A percentile compares a stretch with the other conserved stretches of the same genome.
Evolutionary conservation across 768 basidiomycete genomes (phyloP).

Genomic region (Inosperma sp.): DNA sequence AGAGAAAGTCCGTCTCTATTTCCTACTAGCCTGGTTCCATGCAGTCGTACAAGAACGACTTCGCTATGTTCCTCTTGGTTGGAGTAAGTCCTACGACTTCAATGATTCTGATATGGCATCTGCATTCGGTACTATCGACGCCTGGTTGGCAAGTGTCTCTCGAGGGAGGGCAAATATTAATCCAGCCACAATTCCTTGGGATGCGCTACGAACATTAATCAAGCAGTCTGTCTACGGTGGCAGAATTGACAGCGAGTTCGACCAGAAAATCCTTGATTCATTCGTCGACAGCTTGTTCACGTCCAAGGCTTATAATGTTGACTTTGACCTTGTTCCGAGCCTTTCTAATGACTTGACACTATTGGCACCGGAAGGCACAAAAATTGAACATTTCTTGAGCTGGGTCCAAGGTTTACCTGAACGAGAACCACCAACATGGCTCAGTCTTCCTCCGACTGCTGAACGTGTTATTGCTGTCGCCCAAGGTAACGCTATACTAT

Average conservation of each 20-base stretch:
- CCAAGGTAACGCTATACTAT: slow-evolving; percentile 58
- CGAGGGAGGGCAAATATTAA: slow-evolving; percentile 91
- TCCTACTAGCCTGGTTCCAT: slow-evolving; percentile 98
- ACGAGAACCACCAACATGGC: slow-evolving; percentile 90
- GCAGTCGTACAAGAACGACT: slow-evolving; percentile 95
- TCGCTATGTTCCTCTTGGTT: slow-evolving; percentile 92
- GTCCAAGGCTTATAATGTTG: slow-evolving; percentile 83
- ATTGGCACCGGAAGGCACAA: slow-evolving; percentile 84
- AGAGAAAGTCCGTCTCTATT: slow-evolving; percentile 90
- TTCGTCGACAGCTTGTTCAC: slow-evolving; percentile 92
- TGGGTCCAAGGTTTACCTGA: slow-evolving; percentile 92
- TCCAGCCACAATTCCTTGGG: slow-evolving; percentile 91
- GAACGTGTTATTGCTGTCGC: slow-evolving; percentile 88
- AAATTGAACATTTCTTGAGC: slow-evolving; percentile 81
- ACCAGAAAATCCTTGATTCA: slow-evolving; percentile 86
- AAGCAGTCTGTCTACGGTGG: slow-evolving; percentile 97
- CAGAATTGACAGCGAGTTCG: slow-evolving; percentile 90
- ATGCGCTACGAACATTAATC: slow-evolving; percentile 86
- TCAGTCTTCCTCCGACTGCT: slow-evolving; percentile 88
- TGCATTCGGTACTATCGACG: slow-evolving; percentile 87
- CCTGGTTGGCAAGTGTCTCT: slow-evolving; percentile 76
- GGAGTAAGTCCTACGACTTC: slow-evolving; percentile 97
- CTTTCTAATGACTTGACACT: slow-evolving; percentile 53
- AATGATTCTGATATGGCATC: slow-evolving; percentile 98
- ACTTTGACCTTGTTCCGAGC: slow-evolving; percentile 82